A percentile compares a stretch with the other conserved stretches of the same genome.
Evolutionary conservation across 2,329 filamentous ascomycete genomes (phyloP).

Genomic region (Anthostomella pinea): DNA sequence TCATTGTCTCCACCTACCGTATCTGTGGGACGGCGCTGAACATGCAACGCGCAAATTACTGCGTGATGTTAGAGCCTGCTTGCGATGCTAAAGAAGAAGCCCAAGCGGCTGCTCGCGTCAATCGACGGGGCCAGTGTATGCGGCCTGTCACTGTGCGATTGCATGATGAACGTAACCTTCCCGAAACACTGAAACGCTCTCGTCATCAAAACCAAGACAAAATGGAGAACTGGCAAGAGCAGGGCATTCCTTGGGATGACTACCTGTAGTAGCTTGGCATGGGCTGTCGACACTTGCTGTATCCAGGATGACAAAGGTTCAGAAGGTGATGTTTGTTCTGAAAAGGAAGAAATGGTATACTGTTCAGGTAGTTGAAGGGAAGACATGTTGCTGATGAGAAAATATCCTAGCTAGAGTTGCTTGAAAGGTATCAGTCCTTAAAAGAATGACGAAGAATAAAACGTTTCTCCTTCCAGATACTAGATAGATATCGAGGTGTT

Average conservation of each 20-base stretch:
- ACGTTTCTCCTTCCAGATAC: too few relatives aligned
- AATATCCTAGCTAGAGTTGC: too few relatives aligned
- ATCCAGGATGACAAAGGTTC: too few relatives aligned
- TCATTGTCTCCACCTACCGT: constrained; percentile 9
- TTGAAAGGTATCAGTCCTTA: too few relatives aligned
- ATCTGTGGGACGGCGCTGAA: constrained; percentile 10
- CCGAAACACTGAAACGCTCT: constrained; percentile 6
- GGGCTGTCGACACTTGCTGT: too few relatives aligned
- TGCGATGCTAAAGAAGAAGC: constrained; percentile 3
- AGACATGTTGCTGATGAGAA: too few relatives aligned
- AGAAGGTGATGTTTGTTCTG: too few relatives aligned
- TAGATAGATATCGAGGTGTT: too few relatives aligned
- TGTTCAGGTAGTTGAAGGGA: too few relatives aligned
- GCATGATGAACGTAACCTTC: constrained; percentile 11
- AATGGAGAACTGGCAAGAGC: constrained; percentile 8
- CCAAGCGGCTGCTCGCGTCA: constrained; percentile 11
- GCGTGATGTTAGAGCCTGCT: constrained; percentile 13
- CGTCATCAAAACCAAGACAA: constrained; percentile 8
- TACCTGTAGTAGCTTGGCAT: too few relatives aligned
- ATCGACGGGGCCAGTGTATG: constrained; percentile 11
- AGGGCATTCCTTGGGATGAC: constrained; percentile 7
- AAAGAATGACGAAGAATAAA: too few relatives aligned
- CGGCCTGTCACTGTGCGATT: constrained; percentile 8
- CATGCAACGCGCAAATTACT: constrained; percentile 14
- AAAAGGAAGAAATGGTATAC: too few relatives aligned